phyloP scores from a whole-genome alignment of 73 alveolate species.

The Tetrahymena elliotti region DNA sequence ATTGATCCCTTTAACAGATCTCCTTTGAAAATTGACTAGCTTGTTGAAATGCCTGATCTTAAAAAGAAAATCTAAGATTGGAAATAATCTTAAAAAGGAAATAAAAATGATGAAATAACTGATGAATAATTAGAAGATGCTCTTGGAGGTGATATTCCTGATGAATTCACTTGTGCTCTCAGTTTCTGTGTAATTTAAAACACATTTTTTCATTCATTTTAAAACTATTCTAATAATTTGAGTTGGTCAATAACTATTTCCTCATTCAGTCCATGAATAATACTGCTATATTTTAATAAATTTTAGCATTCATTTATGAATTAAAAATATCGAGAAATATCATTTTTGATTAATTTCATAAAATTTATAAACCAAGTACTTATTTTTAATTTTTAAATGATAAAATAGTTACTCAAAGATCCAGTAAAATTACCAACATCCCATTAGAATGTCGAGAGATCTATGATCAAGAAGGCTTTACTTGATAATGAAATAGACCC shows the following conservation, averaged over 20 bases:
- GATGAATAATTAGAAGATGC: conserved; percentile 9
- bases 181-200: conserved; percentile 23
- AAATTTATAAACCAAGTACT: no score
- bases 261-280: no score
- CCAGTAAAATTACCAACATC: conserved; percentile 67
- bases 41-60: conserved; percentile 2
- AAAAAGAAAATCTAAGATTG: conserved; percentile 10
- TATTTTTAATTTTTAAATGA: no score
- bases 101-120: not conserved
- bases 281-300: no score
- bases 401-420: conserved; percentile 38
- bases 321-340: no score
- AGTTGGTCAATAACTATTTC: no score
- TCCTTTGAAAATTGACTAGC: conserved; percentile 7
- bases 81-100: not conserved
- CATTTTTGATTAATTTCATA: no score
- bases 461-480: conserved; percentile 52
- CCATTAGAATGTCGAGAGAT: conserved; percentile 49
- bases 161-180: conserved; percentile 55
- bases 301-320: no score
- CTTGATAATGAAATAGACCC: conserved; percentile 33
- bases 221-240: no score
- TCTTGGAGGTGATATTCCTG: conserved; percentile 49
- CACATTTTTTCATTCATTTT: not conserved
- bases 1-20: conserved; percentile 27